Evolutionary conservation across 495 filamentous ascomycete genomes (phyloP), one percentile per base, ranked within the genome.

Genomic region (Hypoxylon trugodes): DNA sequence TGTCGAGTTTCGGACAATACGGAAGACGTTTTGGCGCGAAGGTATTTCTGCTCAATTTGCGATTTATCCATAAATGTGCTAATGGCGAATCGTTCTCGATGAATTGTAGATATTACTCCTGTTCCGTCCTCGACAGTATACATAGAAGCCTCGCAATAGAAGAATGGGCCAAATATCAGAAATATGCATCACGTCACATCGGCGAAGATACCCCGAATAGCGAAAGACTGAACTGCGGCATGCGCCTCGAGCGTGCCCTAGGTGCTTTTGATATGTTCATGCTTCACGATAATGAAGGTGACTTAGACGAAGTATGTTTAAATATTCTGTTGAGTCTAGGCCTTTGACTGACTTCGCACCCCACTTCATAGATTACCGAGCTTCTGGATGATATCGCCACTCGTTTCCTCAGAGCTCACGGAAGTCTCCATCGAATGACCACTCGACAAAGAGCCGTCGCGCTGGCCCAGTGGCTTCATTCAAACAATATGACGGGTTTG

Each of bases 201-300:
- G 78, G 84, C 56, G 66, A 77, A 37, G 49, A 59, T 42, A 48
- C 48, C 4, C 65, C 68, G 19, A 66, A 61, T 24, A 56, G 55
- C 40, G 68, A 73, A 18, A 59, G 57, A 56, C 33, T 73, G 33
- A 73, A 68, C n/a, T 61, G 68, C 38, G 70, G 70, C n/a, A 73
- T 73, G 33, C 70, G 86, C 18, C 81, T 96, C 33, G 93, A 96
- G 70, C 81, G 82, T 40, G 91, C 89, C 4, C 76, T 97, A 21
- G 89, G 85, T 10, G 87, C 87, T 16, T 96, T 93, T 67, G 95
- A 98, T 67, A 82, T 97, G 70, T 97, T 97, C 69, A 84, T 95
- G 30, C 77, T 92, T 8, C 84, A 87, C 55, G 87, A 87, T 40
- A 81, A 83, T 10, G 81, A 85, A 36, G 86, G 88, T 13, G 91